phyloP scores from a whole-genome alignment of 2,329 filamentous ascomycete genomes.

The Neonectria neomacrospora region DNA sequence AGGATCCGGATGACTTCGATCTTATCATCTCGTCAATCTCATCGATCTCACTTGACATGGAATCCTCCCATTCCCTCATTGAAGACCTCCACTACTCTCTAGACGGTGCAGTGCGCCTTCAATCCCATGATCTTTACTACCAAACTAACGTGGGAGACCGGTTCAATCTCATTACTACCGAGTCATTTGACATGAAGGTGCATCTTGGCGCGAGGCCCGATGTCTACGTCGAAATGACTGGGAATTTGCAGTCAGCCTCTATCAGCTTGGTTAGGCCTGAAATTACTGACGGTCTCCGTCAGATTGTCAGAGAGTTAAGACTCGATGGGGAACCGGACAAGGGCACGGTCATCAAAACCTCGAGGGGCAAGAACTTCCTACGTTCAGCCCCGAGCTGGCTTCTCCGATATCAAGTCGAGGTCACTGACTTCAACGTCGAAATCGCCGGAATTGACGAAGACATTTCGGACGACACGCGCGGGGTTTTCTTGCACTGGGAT shows the following conservation, averaged over 20 bases:
- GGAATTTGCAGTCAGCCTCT: slow-evolving; percentile 85
- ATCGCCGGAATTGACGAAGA: slow-evolving; percentile 87
- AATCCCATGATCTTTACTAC: slow-evolving; percentile 92
- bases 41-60: slow-evolving; percentile 89
- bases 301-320: slow-evolving; percentile 87
- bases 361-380: slow-evolving; percentile 74
- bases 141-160: slow-evolving; percentile 85
- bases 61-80: slow-evolving; percentile 91
- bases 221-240: slow-evolving; percentile 82
- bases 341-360: slow-evolving; percentile 58
- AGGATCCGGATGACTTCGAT: slow-evolving; percentile 85
- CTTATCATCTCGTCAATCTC: slow-evolving; percentile 95
- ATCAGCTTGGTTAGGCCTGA: slow-evolving; percentile 91
- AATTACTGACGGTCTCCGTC: slow-evolving; percentile 89
- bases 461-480: slow-evolving; percentile 84
- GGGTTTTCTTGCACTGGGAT: slow-evolving; percentile 86
- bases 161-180: slow-evolving; percentile 88
- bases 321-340: slow-evolving; percentile 74
- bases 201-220: slow-evolving; percentile 88
- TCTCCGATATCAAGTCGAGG: slow-evolving; percentile 83
- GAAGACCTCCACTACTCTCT: slow-evolving; percentile 90
- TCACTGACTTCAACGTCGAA: slow-evolving; percentile 89
- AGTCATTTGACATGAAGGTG: slow-evolving; percentile 87
- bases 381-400: slow-evolving; percentile 87
- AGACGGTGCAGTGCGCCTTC: slow-evolving; percentile 81